These are phyloP conservation scores for Fusarium pseudonygamai DNA, from an alignment of 2,329 filamentous ascomycete genomes.

Conservation along the genomic window DNA sequence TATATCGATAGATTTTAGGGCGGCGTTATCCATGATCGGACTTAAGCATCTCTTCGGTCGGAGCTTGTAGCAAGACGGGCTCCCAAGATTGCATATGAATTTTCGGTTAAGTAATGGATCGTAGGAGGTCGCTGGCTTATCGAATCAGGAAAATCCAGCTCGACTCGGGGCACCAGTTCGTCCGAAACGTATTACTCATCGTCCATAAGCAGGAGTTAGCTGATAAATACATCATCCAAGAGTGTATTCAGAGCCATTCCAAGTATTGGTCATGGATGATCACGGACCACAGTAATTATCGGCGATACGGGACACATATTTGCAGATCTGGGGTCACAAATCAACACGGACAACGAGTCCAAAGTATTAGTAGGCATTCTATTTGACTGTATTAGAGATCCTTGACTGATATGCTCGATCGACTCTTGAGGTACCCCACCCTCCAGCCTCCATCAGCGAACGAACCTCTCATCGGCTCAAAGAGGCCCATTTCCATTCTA, in stretches of 20 bases:
- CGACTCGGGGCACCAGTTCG: background rate
- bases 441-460: background rate
- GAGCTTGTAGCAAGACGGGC: background rate
- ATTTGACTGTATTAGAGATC: no score
- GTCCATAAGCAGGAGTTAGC: background rate
- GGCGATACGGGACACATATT: rapidly evolving
- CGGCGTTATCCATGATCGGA: background rate
- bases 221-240: background rate
- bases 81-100: background rate
- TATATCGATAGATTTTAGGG: background rate
- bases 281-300: background rate
- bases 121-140: background rate
- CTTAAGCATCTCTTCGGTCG: background rate
- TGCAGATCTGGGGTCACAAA: background rate
- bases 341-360: background rate
- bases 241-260: background rate
- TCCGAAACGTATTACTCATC: background rate
- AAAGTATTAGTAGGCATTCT: rapidly evolving
- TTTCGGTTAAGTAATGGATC: background rate
- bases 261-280: no score
- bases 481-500: background rate
- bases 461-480: background rate
- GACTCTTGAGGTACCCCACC: background rate
- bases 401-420: rapidly evolving
- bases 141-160: background rate